Evolutionary conservation across 2,329 filamentous ascomycete species (phyloP).

Genomic region (Phoma sp.): DNA sequence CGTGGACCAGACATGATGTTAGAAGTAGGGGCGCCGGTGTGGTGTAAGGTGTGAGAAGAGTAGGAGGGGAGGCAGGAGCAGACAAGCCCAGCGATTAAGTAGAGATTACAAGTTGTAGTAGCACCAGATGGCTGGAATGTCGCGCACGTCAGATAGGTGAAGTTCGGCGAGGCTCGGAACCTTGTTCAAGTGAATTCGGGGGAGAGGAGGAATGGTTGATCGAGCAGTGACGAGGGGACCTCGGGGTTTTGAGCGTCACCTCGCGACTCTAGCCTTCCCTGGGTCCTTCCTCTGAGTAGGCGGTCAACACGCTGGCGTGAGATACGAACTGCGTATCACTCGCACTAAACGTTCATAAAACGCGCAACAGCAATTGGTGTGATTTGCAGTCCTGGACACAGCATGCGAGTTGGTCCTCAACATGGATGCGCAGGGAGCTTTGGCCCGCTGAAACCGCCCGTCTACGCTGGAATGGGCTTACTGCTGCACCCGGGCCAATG

Average conservation of each 20-base stretch:
- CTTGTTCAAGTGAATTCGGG: conserved; percentile 8
- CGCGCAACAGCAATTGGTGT: conserved; percentile 13
- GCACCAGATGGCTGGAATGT: conserved; percentile 11
- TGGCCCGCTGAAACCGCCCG: conserved; percentile 8
- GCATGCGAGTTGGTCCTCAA: conserved; percentile 16
- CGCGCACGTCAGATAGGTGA: conserved; percentile 3
- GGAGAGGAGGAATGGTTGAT: conserved; percentile 11
- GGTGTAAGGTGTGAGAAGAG: not conserved
- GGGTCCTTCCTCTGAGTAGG: conserved; percentile 7
- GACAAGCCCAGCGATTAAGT: conserved; percentile 10
- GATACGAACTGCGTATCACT: conserved; percentile 8
- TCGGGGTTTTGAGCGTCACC: conserved; percentile 13
- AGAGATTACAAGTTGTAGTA: conserved; percentile 6
- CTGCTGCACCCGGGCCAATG: conserved; percentile 19
- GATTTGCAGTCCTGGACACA: conserved; percentile 18
- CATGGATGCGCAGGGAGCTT: conserved; percentile 20
- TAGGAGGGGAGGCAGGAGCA: conserved; percentile 4
- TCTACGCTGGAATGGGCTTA: conserved; percentile 16
- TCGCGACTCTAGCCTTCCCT: conserved; percentile 11
- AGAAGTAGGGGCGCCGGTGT: not conserved
- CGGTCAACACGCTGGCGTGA: conserved; percentile 22
- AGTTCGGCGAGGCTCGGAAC: conserved; percentile 9
- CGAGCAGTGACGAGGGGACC: conserved; percentile 12
- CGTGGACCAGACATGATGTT: conserved; percentile 15
- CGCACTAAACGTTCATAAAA: conserved; percentile 20